Percentiles rank a stretch among this genome's conserved stretches.
Evolutionary conservation across 371 early-diverging fungal genomes (phyloP).

Genomic region (Mucor indicus): DNA sequence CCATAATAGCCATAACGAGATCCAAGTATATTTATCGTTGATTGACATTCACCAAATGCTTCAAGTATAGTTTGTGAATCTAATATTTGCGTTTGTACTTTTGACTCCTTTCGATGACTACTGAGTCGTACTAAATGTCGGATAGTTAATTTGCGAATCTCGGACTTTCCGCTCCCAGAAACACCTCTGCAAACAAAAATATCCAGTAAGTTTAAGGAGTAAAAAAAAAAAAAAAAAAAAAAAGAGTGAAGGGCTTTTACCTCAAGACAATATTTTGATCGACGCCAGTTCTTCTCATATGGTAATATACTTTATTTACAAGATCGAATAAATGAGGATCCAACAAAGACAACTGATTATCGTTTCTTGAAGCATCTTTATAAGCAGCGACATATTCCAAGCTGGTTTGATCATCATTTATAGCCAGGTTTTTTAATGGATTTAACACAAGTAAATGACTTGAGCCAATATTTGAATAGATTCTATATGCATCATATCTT

Average conservation of each 20-base stretch:
- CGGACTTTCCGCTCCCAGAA: constrained; percentile 84
- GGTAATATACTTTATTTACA: constrained; percentile 62
- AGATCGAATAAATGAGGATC: constrained; percentile 85
- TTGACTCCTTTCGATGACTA: constrained; percentile 76
- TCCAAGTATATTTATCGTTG: constrained; percentile 69
- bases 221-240: constrained; percentile 11
- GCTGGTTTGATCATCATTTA: constrained; percentile 58
- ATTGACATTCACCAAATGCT: constrained; percentile 83
- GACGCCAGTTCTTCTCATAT: constrained; percentile 78
- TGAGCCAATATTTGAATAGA: constrained; percentile 67
- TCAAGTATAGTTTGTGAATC: constrained; percentile 72
- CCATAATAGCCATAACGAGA: constrained; percentile 86
- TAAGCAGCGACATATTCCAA: constrained; percentile 74
- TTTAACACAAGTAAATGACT: constrained; percentile 61
- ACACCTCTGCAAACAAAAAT: constrained; percentile 69
- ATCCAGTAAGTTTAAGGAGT: constrained; percentile 41
- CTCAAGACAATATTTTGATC: constrained; percentile 71
- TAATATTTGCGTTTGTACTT: constrained; percentile 69
- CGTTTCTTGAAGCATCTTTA: constrained; percentile 44
- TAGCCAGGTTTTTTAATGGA: constrained; percentile 41
- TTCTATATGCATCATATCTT: constrained; percentile 46
- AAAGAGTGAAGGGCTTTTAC: constrained; percentile 26
- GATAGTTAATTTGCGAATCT: constrained; percentile 60
- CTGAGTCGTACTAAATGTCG: constrained; percentile 70
- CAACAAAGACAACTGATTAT: constrained; percentile 12